A percentile compares a stretch with the other conserved stretches of the same genome.
Conservation (phyloP, 1,139 yeast species). For the Torulaspora globosa region DNA sequence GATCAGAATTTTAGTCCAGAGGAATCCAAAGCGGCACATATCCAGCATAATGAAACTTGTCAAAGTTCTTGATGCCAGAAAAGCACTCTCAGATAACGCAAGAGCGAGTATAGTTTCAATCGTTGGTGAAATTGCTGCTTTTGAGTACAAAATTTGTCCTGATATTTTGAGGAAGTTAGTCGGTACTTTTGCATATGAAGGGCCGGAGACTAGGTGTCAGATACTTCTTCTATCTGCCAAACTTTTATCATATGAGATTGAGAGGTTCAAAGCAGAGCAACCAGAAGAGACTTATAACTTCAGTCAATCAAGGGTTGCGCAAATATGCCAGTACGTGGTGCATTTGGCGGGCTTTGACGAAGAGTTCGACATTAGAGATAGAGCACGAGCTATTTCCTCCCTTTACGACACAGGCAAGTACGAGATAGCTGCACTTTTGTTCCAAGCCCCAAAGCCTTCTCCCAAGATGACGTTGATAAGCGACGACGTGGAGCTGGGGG, state of each 20-base stretch:
- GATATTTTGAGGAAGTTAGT: conserved; percentile 66
- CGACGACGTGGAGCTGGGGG: not conserved
- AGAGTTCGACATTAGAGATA: conserved; percentile 76
- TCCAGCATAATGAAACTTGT: conserved; percentile 44
- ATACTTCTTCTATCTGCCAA: conserved; percentile 73
- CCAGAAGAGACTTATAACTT: conserved; percentile 33
- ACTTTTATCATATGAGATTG: conserved; percentile 53
- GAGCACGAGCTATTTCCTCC: conserved; percentile 69
- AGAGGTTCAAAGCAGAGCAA: conserved; percentile 36
- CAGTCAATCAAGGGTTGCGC: conserved; percentile 43
- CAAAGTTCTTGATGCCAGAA: conserved; percentile 21
- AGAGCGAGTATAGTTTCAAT: conserved; percentile 87
- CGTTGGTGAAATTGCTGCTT: conserved; percentile 68
- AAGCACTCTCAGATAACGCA: conserved; percentile 44
- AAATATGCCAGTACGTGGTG: conserved; percentile 59
- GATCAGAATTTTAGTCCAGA: conserved; percentile 69
- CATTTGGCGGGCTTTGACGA: conserved; percentile 70
- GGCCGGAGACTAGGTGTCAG: conserved; percentile 60
- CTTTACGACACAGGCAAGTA: conserved; percentile 41
- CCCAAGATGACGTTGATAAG: conserved; percentile 36
- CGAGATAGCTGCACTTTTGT: conserved; percentile 66
- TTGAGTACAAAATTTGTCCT: conserved; percentile 59
- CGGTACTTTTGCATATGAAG: conserved; percentile 55
- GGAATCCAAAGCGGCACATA: conserved; percentile 45
- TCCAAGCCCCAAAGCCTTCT: conserved; percentile 79